A percentile compares a stretch with the other conserved stretches of the same genome.
phyloP scores from a whole-genome alignment of 169 alveolate species.

The Perkinsus marinus region DNA sequence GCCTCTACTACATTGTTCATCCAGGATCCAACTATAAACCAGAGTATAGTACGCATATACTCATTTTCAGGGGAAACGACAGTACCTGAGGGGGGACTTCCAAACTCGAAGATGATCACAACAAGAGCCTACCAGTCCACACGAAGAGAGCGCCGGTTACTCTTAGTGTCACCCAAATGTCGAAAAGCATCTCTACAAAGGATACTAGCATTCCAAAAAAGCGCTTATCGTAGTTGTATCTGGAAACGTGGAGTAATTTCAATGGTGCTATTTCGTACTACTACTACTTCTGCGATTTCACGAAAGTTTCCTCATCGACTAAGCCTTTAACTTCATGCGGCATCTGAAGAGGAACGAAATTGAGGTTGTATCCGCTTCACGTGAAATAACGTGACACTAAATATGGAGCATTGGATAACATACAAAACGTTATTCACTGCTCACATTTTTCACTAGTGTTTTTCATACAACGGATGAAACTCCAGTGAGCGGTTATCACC shows the following conservation, averaged over 20 bases:
- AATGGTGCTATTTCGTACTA: too few species aligned
- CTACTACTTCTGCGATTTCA: not conserved
- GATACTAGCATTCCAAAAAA: slow-evolving; percentile 12
- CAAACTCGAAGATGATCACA: slow-evolving; percentile 8
- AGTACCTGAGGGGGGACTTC: not conserved
- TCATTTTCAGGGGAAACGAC: not conserved
- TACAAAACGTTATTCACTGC: too few species aligned
- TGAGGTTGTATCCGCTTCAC: too few species aligned
- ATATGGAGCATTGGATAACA: too few species aligned
- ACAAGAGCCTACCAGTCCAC: slow-evolving; percentile 13
- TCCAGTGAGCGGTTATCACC: too few species aligned
- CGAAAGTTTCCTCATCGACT: not conserved
- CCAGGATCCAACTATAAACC: not conserved
- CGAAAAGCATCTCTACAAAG: not conserved
- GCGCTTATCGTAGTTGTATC: slow-evolving; percentile 27
- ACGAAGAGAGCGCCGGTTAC: slow-evolving; percentile 6
- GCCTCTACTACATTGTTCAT: not conserved
- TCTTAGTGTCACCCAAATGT: not conserved
- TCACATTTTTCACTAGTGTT: too few species aligned
- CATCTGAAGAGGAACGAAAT: not conserved
- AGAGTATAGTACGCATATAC: not conserved
- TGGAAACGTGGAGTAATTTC: not conserved
- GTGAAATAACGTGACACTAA: too few species aligned
- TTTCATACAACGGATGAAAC: too few species aligned
- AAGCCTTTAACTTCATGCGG: not conserved